Conservation (phyloP, 164 flowering plant genomes). For the Nelumbo lutea region DNA sequence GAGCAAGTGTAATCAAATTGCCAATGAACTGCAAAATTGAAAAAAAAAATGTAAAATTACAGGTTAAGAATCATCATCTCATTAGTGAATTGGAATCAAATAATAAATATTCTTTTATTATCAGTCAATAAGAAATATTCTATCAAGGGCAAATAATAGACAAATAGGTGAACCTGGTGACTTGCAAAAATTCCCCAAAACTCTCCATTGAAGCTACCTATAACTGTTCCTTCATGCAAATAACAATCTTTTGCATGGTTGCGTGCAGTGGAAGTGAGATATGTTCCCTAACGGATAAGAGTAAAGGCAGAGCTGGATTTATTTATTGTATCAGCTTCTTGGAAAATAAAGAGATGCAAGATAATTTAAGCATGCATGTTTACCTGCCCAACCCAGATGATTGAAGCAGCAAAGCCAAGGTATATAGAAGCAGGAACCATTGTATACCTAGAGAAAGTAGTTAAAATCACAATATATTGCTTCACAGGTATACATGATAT, state of each 20-base stretch:
- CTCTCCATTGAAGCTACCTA: slow-evolving; percentile 90
- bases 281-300: slow-evolving; percentile 66
- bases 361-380: slow-evolving; percentile 1
- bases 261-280: slow-evolving; percentile 80
- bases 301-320: neutral
- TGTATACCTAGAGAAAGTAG: slow-evolving; percentile 53
- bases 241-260: slow-evolving; percentile 59
- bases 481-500: neutral
- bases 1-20: slow-evolving; percentile 65
- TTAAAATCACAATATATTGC: neutral
- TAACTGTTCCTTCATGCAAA: slow-evolving; percentile 75
- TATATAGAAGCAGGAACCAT: slow-evolving; percentile 90
- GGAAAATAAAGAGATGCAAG: neutral
- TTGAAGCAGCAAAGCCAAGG: slow-evolving; percentile 89
- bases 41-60: neutral
- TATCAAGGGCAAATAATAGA: neutral
- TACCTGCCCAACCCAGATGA: slow-evolving; percentile 98
- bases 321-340: neutral
- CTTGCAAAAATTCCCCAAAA: slow-evolving; percentile 90
- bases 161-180: slow-evolving; percentile 58
- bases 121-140: too few relatives aligned
- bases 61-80: neutral
- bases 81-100: neutral
- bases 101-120: neutral
- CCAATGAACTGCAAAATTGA: slow-evolving; percentile 68